These are phyloP conservation scores for Blastomyces parvus DNA, from an alignment of 2,329 filamentous ascomycete species.

Conservation along the genomic window DNA sequence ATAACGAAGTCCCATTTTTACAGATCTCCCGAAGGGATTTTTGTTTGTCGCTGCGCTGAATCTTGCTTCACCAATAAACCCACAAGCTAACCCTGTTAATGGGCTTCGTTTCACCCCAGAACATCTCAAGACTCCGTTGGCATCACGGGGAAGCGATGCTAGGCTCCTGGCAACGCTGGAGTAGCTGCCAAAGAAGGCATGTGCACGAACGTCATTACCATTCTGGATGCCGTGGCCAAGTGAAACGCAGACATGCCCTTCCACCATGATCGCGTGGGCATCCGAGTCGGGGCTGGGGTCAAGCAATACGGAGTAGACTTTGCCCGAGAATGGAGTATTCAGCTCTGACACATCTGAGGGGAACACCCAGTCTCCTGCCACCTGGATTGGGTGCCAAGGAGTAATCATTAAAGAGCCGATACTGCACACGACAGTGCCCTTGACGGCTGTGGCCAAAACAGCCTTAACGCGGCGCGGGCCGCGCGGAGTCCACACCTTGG, in stretches of 20 bases:
- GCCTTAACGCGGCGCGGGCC: constrained; percentile 43
- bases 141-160: constrained; percentile 25
- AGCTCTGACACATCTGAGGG: constrained; percentile 33
- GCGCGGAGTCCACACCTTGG: constrained; percentile 42
- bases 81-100: constrained; percentile 29
- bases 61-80: constrained; percentile 12
- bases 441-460: constrained; percentile 44
- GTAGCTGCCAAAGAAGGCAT: constrained; percentile 49
- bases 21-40: too few species aligned
- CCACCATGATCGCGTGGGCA: constrained; percentile 43
- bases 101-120: constrained; percentile 35
- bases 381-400: constrained; percentile 50
- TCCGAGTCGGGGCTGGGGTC: constrained; percentile 36
- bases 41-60: not conserved
- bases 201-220: constrained; percentile 34
- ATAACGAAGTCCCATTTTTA: not conserved
- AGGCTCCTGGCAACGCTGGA: constrained; percentile 35
- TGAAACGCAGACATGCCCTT: constrained; percentile 44
- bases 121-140: constrained; percentile 38
- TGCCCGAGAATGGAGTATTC: constrained; percentile 39
- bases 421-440: constrained; percentile 35
- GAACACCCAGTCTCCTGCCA: constrained; percentile 39
- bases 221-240: constrained; percentile 47
- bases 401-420: constrained; percentile 45
- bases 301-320: constrained; percentile 50